Base-by-base conservation (phyloP, 257 asterid genomes). In the Capsicum rhomboideum region DNA sequence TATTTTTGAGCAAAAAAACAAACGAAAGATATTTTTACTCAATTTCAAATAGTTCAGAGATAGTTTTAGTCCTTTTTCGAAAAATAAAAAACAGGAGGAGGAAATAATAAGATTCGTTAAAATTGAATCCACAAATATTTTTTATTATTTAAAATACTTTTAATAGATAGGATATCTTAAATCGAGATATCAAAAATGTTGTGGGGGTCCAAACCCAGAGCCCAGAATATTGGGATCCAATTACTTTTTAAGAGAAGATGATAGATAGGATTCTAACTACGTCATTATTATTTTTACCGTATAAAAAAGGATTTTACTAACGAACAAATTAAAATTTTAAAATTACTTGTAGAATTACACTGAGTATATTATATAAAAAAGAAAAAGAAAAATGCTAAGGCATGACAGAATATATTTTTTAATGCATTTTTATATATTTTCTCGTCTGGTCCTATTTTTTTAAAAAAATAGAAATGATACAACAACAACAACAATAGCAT, bases 181-280 rank as follows among this genome's bases (percentile, higher is more conserved):
- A 74, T 21, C 2, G 54, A 40, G 37, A 9, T 1, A 71, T 34
- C 75, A 46, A 28, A 54, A n/a, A n/a, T n/a, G n/a, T 37, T 44
- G 63, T 16, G 14, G 61, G 79, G 53, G 12, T 40, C 29, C 66
- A 66, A 67, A 16, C n/a, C 81, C 44, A 46, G 26, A 40, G 58
- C 49, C 77, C 55, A 68, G 26, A 66, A 84, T 50, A 58, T 61
- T 46, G 44, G 80, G 50, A 83, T 13, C 83, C 78, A 83, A 53
- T 31, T 64, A 29, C 85, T 54, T 87, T 63, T n/a, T 80, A 83
- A 20, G 56, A 84, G 90, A 86, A 86, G 85, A 74, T 72, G 91
- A 85, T 68, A 40, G 86, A 80, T 80, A 29, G 42, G 85, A 63
- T 6, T 54, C 37, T 64, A 54, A 6, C 71, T 56, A 66, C 2